Conservation (phyloP, 129 eudicot species). For the Daucus carota region DNA sequence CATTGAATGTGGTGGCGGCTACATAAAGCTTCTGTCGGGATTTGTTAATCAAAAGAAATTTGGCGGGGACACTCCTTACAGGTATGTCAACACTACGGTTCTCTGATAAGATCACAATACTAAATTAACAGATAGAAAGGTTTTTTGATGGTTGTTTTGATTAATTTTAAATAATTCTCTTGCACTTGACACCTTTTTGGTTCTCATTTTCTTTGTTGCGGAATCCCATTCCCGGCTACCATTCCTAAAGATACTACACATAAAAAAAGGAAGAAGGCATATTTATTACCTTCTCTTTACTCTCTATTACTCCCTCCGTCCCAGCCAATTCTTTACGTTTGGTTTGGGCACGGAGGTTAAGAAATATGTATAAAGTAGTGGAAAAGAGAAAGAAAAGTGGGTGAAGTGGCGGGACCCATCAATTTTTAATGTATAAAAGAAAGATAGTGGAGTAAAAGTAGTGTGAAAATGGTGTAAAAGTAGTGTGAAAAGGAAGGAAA, state of each 20-base stretch:
- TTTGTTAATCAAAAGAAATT: slow-evolving; percentile 39
- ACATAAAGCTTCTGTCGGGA: slow-evolving; percentile 34
- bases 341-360: too few species aligned
- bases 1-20: slow-evolving; percentile 46
- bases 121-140: neutral
- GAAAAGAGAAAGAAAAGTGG: too few species aligned
- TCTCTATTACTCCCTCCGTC: neutral
- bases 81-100: slow-evolving; percentile 8
- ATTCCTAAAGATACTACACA: neutral
- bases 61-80: slow-evolving; percentile 47
- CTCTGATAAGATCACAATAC: neutral
- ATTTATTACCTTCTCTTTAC: neutral
- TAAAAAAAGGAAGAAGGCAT: neutral
- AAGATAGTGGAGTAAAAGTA: too few species aligned
- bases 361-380: too few species aligned
- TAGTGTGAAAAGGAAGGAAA: too few species aligned
- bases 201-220: neutral
- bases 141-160: neutral
- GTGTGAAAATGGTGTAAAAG: too few species aligned
- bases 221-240: neutral
- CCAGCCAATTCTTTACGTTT: too few species aligned
- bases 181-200: neutral
- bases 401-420: too few species aligned
- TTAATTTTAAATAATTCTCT: neutral
- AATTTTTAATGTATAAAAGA: too few species aligned